phyloP scores from a whole-genome alignment of 192 early-diverging fungal genomes.

The Diversispora epigaea region DNA sequence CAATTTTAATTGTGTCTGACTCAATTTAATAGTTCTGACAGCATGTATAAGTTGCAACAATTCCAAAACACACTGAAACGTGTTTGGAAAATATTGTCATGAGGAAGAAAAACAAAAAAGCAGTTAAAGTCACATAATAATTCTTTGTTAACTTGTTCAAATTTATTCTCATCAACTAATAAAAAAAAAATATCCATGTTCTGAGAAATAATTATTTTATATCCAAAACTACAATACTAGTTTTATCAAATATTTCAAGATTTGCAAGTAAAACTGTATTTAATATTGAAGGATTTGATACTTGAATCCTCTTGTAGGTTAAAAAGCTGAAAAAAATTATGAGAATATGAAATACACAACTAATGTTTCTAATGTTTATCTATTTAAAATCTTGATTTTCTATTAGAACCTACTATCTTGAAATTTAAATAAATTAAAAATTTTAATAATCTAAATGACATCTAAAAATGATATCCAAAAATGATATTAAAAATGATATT shows the following conservation, averaged over 20 bases:
- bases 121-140: no score
- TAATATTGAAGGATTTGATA: slow-evolving; percentile 87
- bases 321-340: slow-evolving; percentile 49
- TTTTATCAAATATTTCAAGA: slow-evolving; percentile 76
- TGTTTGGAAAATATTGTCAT: no score
- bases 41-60: no score
- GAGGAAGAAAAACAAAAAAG: no score
- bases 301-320: slow-evolving; percentile 81
- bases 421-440: slow-evolving; percentile 51
- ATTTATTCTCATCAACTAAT: slow-evolving; percentile 56
- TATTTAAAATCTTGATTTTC: slow-evolving; percentile 84
- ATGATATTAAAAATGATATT: no score
- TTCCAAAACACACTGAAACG: no score
- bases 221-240: slow-evolving; percentile 51
- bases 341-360: neutral
- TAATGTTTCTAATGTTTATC: slow-evolving; percentile 54
- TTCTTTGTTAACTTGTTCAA: no score
- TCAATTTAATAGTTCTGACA: no score
- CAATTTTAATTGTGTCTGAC: no score
- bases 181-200: slow-evolving; percentile 86
- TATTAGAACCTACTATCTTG: slow-evolving; percentile 94
- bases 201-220: slow-evolving; percentile 78
- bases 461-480: no score
- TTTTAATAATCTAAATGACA: no score
- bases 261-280: slow-evolving; percentile 69